Evolutionary conservation across 1,139 yeast species (phyloP).

Genomic region (Magnusiomyces magnusii): DNA sequence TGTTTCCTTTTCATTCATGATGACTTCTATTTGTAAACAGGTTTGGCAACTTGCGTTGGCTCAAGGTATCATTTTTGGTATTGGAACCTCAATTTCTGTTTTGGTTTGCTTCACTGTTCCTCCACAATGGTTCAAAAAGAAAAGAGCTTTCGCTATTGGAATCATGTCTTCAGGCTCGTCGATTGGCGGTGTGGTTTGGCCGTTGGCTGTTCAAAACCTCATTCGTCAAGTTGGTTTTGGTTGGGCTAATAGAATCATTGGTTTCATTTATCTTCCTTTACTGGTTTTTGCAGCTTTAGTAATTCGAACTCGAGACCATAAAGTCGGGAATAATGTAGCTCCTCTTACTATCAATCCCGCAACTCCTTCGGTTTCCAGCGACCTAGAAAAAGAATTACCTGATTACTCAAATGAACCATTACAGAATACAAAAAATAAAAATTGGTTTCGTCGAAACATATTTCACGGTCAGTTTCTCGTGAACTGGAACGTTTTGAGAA

Average conservation of each 20-base stretch:
- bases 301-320: conserved; percentile 16
- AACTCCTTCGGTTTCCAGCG: too few relatives aligned
- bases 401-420: neutral
- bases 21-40: conserved; percentile 43
- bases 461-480: neutral
- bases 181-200: conserved; percentile 53
- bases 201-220: conserved; percentile 25
- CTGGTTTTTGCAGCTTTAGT: conserved; percentile 32
- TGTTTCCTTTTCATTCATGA: conserved; percentile 43
- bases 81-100: conserved; percentile 36
- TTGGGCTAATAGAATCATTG: conserved; percentile 46
- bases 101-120: conserved; percentile 25
- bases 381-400: neutral
- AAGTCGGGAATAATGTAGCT: neutral
- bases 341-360: neutral
- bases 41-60: conserved; percentile 50
- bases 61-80: conserved; percentile 47
- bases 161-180: conserved; percentile 55
- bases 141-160: conserved; percentile 51
- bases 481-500: conserved; percentile 21
- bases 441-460: neutral
- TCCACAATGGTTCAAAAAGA: conserved; percentile 46
- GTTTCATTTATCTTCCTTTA: conserved; percentile 39
- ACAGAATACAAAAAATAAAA: neutral
- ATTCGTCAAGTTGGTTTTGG: conserved; percentile 40